Evolutionary conservation across 208 protist genomes (phyloP), one percentile per base, ranked within the genome.

Genomic region (Leishmania mexicana): DNA sequence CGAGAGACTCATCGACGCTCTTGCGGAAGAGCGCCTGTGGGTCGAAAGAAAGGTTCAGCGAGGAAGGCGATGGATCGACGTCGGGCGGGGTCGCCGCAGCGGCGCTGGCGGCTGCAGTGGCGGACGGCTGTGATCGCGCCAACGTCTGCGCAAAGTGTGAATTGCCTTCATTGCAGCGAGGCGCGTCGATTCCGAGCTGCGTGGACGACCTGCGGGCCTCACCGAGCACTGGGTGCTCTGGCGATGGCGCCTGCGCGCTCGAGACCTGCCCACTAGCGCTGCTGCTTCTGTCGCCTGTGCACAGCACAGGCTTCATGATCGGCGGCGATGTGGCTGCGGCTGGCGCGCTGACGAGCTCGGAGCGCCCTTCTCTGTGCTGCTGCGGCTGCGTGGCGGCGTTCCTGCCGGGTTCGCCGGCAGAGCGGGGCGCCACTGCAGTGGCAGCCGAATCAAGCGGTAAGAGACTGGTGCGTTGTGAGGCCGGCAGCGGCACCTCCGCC

Each of bases 1-100:
- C 80, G 10, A 89, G 79, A 42, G 80, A 78, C 62, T 90, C 89
- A 65, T 87, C 81, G 40, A 89, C 40, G 82, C 85, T 90, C 58
- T 67, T 88, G 62, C 60, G 57, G 80, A 87, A 89, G 17, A 87
- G 47, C 21, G 42, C 31, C 40, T 80, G 79, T 0, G 83, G 83
- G 51, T 89, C 84, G 35, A 86, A 86, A 31, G 85, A 83, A 1
- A 83, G 28, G 31, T 79, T 79, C 40, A 65, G 35, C 57, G 70
- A 5, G 73, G 72, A 54, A 19, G 78, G 45, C 35, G 72, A 54
- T 62, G 75, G 35, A 31, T 24, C 17, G 70, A 57, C 35, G 78
- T 28, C 42, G 62, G 38, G 68, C 47, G 58, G 35, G 42, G 53
- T 28, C 38, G 47, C 68, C 68, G 47, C 21, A 51, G 54, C 24